A percentile compares a stretch with the other conserved stretches of the same genome.
Conservation (phyloP, 169 alveolate genomes). For the Eimeria sp. region DNA sequence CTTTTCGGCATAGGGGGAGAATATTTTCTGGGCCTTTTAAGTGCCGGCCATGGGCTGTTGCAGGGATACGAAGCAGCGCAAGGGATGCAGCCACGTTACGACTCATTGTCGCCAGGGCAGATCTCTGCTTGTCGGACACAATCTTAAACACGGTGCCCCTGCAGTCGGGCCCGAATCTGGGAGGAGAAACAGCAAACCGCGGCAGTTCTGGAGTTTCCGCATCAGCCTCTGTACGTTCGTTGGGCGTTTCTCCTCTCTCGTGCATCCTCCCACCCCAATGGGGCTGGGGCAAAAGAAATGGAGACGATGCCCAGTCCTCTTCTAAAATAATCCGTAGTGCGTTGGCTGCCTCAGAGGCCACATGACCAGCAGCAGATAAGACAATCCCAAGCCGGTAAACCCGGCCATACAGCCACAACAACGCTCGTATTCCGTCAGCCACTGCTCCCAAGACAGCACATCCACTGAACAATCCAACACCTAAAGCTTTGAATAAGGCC, state of each 20-base stretch:
- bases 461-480: not conserved
- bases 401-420: conserved; percentile 31
- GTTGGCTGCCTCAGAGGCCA: conserved; percentile 2
- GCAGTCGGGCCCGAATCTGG: not conserved
- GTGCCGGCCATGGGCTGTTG: not conserved
- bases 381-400: not conserved
- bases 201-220: not conserved
- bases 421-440: conserved; percentile 10
- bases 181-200: conserved; percentile 11
- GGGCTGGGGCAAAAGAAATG: conserved; percentile 31
- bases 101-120: conserved; percentile 66
- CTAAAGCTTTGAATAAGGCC: not conserved
- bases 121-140: not conserved
- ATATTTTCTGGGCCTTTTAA: not conserved
- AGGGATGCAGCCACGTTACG: conserved; percentile 64
- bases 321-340: conserved; percentile 34
- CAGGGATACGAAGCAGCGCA: conserved; percentile 40
- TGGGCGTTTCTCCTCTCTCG: not conserved
- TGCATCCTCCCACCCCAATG: conserved; percentile 14
- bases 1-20: not conserved
- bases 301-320: conserved; percentile 64
- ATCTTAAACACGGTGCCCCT: not conserved
- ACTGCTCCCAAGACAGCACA: not conserved
- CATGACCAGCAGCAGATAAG: conserved; percentile 34
- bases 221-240: not conserved